phyloP scores from a whole-genome alignment of 75 land plant genomes.

The Ceratopteris richardii region DNA sequence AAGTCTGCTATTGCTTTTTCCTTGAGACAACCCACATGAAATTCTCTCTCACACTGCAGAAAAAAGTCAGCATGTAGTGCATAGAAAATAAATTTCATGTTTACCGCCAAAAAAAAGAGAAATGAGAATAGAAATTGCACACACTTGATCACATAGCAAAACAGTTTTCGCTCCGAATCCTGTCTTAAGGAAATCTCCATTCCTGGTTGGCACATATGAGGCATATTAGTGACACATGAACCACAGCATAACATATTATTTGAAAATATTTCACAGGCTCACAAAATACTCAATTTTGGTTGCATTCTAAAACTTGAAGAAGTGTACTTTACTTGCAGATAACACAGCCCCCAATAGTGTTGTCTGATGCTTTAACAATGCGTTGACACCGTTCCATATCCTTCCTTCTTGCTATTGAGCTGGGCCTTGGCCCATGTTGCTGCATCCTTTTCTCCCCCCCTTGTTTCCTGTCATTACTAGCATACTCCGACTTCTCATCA shows the following conservation, averaged over 20 bases:
- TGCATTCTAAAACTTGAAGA: too few species aligned
- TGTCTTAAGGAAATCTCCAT: conserved; percentile 42
- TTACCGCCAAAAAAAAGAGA: too few species aligned
- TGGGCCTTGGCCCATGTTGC: too few species aligned
- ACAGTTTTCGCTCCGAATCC: conserved; percentile 61
- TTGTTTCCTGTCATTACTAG: background rate
- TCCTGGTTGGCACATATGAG: too few species aligned
- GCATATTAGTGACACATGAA: too few species aligned
- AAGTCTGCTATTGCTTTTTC: conserved; percentile 48
- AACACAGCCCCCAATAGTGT: conserved; percentile 66
- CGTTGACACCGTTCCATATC: conserved; percentile 44
- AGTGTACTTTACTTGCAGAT: conserved; percentile 51
- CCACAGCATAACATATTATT: too few species aligned
- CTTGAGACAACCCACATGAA: conserved; percentile 74
- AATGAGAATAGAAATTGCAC: background rate
- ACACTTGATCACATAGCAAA: conserved; percentile 76
- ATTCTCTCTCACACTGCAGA: conserved; percentile 69
- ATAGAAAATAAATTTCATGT: too few species aligned
- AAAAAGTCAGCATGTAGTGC: background rate
- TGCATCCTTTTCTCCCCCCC: background rate
- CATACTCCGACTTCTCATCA: conserved; percentile 17
- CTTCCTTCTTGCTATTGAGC: conserved; percentile 6
- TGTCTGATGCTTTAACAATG: conserved; percentile 45
- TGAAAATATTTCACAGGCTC: background rate
- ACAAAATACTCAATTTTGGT: background rate